A percentile compares a stretch with the other conserved stretches of the same genome.
Evolutionary conservation across 495 filamentous ascomycete species (phyloP).

Genomic region (Elasticomyces elasticus): DNA sequence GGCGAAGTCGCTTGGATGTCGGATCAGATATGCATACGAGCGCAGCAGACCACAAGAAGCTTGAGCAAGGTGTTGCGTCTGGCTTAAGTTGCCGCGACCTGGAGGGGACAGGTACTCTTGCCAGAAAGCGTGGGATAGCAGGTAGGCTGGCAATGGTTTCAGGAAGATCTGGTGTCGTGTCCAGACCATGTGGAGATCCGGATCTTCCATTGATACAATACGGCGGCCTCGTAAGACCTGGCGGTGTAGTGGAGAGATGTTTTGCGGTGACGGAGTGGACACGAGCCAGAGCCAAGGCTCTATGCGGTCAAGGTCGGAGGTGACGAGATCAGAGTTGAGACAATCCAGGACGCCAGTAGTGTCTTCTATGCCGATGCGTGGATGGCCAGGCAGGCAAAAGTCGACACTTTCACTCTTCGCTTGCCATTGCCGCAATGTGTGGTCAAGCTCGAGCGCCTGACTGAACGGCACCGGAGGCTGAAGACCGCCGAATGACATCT

Average conservation of each 20-base stretch:
- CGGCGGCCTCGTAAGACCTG: constrained; percentile 37
- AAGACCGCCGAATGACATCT: too few relatives aligned
- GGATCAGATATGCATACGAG: constrained; percentile 33
- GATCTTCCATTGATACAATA: constrained; percentile 40
- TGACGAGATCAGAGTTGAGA: too few relatives aligned
- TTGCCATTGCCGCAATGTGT: too few relatives aligned
- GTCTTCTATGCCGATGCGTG: too few relatives aligned
- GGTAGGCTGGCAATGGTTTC: constrained; percentile 45
- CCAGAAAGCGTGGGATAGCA: constrained; percentile 41
- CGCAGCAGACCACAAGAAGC: constrained; percentile 33
- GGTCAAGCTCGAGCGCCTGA: too few relatives aligned
- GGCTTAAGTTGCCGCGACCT: background rate
- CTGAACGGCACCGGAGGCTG: too few relatives aligned
- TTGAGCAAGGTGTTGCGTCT: background rate
- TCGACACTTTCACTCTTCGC: too few relatives aligned
- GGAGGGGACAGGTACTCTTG: constrained; percentile 16
- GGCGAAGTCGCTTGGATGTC: constrained; percentile 29
- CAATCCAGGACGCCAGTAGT: too few relatives aligned
- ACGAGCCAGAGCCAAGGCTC: constrained; percentile 38
- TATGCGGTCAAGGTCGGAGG: too few relatives aligned
- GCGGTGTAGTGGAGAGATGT: constrained; percentile 34
- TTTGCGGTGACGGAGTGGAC: constrained; percentile 24
- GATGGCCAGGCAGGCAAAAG: too few relatives aligned
- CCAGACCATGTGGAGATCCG: constrained; percentile 48
- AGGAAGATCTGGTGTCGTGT: constrained; percentile 39